Conservation (phyloP, 2,329 filamentous ascomycete species). For the Apiospora phragmitis region DNA sequence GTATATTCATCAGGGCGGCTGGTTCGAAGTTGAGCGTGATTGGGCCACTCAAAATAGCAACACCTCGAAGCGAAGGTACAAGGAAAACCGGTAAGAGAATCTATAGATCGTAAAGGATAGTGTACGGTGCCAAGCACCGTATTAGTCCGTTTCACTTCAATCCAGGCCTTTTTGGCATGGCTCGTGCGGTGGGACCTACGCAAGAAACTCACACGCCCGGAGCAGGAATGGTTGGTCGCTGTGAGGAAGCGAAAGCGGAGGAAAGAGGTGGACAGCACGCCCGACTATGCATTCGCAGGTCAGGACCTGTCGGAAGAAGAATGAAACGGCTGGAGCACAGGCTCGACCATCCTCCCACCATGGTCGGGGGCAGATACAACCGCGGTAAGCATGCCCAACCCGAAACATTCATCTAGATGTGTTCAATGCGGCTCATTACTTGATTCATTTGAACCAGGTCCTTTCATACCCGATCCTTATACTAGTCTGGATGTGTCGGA, state of each 20-base stretch:
- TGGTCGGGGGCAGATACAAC: neutral
- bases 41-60: too few relatives aligned
- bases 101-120: too few relatives aligned
- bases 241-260: neutral
- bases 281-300: neutral
- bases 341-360: neutral
- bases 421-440: neutral
- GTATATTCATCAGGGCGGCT: too few relatives aligned
- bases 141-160: too few relatives aligned
- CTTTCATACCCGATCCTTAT: neutral
- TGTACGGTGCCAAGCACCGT: too few relatives aligned
- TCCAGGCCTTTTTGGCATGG: too few relatives aligned
- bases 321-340: neutral
- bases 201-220: neutral
- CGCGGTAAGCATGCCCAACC: neutral
- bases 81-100: too few relatives aligned
- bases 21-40: too few relatives aligned
- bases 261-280: neutral
- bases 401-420: neutral
- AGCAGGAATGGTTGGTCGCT: neutral
- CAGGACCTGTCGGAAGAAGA: neutral
- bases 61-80: too few relatives aligned
- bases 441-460: neutral
- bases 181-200: neutral
- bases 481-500: neutral